Conservation (phyloP, 192 early-diverging fungal species). For the Entophlyctis luteolus region DNA sequence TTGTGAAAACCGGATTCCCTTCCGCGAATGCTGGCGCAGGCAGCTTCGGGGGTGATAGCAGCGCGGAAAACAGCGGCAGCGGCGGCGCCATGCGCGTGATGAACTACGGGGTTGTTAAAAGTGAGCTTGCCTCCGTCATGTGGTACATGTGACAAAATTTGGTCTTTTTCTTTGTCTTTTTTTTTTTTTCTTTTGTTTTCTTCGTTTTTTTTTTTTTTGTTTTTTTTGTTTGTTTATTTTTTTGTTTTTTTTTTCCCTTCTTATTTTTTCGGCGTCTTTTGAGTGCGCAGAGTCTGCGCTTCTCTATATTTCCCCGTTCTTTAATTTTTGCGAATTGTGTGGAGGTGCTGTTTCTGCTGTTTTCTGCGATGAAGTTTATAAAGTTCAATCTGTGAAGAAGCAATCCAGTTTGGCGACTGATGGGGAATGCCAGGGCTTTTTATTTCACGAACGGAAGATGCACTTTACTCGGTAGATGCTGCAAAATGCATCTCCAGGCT, state of each 20-base stretch:
- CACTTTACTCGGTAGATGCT: no score
- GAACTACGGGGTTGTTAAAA: conserved; percentile 51
- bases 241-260: not conserved
- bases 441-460: no score
- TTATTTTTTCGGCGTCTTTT: not conserved
- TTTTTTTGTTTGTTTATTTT: not conserved
- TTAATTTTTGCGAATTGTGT: no score
- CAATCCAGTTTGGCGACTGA: no score
- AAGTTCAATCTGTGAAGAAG: no score
- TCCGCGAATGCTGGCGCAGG: not conserved
- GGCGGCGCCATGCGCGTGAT: conserved; percentile 31
- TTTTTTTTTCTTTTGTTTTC: not conserved
- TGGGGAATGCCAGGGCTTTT: no score
- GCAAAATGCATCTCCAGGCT: no score
- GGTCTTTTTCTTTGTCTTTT: not conserved
- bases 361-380: no score
- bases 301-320: no score
- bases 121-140: conserved; percentile 52
- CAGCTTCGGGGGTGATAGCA: not conserved
- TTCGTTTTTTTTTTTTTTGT: not conserved
- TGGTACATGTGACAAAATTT: conserved; percentile 47
- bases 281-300: no score
- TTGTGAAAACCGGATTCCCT: not conserved
- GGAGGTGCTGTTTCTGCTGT: no score
- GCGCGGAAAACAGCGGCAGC: not conserved